phyloP scores from a whole-genome alignment of 495 filamentous ascomycete species.

The Evansstolkia leycettana region DNA sequence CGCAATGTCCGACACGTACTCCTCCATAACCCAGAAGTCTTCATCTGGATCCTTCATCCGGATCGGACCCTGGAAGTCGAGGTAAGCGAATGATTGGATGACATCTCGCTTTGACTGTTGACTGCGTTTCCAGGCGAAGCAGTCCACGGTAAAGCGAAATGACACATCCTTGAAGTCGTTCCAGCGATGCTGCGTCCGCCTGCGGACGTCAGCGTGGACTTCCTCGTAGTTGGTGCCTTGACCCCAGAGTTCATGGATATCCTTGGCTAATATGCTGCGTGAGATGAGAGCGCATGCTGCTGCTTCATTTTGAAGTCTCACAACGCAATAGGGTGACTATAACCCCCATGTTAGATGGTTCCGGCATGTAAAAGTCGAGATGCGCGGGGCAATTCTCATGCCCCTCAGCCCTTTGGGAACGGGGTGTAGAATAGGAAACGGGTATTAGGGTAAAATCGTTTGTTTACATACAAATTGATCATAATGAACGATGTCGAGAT shows the following conservation, averaged over 20 bases:
- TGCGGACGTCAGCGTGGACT: slow-evolving; percentile 53
- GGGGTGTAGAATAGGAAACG: background rate
- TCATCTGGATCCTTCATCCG: slow-evolving; percentile 56
- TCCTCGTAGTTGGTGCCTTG: slow-evolving; percentile 50
- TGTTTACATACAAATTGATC: slow-evolving; percentile 51
- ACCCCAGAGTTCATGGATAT: slow-evolving; percentile 85
- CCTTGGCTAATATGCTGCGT: slow-evolving; percentile 68
- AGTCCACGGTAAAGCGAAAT: slow-evolving; percentile 76
- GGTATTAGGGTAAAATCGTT: slow-evolving; percentile 1
- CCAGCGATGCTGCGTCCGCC: slow-evolving; percentile 52
- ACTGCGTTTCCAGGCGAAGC: slow-evolving; percentile 57
- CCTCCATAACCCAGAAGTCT: slow-evolving; percentile 68
- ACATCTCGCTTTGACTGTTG: slow-evolving; percentile 46
- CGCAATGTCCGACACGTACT: slow-evolving; percentile 46
- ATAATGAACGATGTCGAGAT: slow-evolving; percentile 63
- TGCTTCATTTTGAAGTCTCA: slow-evolving; percentile 51
- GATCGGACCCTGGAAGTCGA: slow-evolving; percentile 67
- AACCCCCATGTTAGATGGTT: slow-evolving; percentile 5
- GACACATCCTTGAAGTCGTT: slow-evolving; percentile 41
- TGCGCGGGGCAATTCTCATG: slow-evolving; percentile 1
- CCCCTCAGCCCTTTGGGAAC: background rate
- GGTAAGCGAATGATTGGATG: slow-evolving; percentile 71
- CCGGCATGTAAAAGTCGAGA: slow-evolving; percentile 2
- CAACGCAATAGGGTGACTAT: slow-evolving; percentile 80
- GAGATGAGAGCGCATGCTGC: slow-evolving; percentile 53